Base-by-base conservation (phyloP, 805 yeast species). In the Candida andamanensis region DNA sequence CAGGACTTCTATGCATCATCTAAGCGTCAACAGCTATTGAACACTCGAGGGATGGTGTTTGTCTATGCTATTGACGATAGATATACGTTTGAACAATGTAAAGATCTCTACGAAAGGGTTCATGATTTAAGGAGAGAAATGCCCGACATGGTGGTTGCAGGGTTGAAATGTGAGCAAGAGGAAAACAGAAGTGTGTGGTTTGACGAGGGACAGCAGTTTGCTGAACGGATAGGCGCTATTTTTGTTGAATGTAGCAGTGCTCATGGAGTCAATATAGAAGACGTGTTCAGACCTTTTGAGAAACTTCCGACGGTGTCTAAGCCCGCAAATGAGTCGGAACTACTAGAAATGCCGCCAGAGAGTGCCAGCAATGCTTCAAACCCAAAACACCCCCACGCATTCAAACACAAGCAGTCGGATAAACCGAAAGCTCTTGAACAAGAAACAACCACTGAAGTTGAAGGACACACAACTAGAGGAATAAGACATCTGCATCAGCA, bases 101-200 rank as follows among this genome's bases (percentile, higher is more conserved):
- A 53, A 15, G 62, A 60, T 20, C 30, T 52, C 28, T 44, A 48
- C 18, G 51, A 54, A n/a, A 39, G 53, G 24, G 37, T 61, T 1
- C 23, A 20, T 15, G 37, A 48, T 6, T 29, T 57, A 3, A 42
- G 58, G 26, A 46, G 45, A 4, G 6, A 15, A 8, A 30, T 49
- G 22, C 63, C 64, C 9, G 61, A 62, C 0, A 39, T 59, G 4
- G 49, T 53, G 2, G 33, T 64, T 9, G 60, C 51, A 13, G 65
- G 58, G 1, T 42, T 60, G 13, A 58, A 57, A 31, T 27, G 45
- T 16, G 67, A 63, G 29, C 27, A 36, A 12, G 47, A 40, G 5
- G 36, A 33, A 1, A 45, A 43, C n/a, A 42, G 63, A 17, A 56
- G 50, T 27, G 63, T 64, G 1, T 34, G 43, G 27, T 42, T 23